Evolutionary conservation across 345 rosid genomes (phyloP), one percentile per base, ranked within the genome.

Genomic region (Eucalyptus leucophloia): DNA sequence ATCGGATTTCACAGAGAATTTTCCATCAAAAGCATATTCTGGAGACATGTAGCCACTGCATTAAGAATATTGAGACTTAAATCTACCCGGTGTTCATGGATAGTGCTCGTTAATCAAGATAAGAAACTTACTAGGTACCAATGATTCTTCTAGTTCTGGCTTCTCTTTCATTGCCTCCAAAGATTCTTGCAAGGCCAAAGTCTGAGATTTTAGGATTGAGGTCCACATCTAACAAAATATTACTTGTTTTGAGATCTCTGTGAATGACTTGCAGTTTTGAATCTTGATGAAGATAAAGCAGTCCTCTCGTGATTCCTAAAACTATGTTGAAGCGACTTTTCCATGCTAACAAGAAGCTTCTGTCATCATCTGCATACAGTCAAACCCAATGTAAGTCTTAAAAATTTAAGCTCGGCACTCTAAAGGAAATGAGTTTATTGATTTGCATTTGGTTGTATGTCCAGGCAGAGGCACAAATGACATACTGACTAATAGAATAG

Each of bases 231-330:
- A 94, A 49, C 65, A 95, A 88, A 21, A 94, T 92, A 86, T 95
- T 95, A 26, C 96, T 91, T 6, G 95, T 92, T 50, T 95, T 93
- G 32, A 94, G 77, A 86, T 95, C 96, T 83, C 94, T 92, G 86
- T 95, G 96, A 88, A 95, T 93, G 77, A 94, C 90, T 90, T 90
- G 89, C 26, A 92, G 45, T 90, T 94, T 93, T 0, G 95, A 95
- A 87, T 94, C 94, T 62, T 94, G 93, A 86, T 93, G 95, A 44
- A 95, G 95, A 89, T 93, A 95, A 72, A 94, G 92, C 89, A 95
- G 93, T 32, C 95, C 97, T 88, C 92, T 91, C 9, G 92, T 93
- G 8, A 93, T 92, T 37, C 95, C 97, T 88, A 90, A 88, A 47
- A 92, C 90, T 60, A 94, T 93, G 49, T 53, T 87, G 14, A 94